Evolutionary conservation across 2,329 filamentous ascomycete genomes (phyloP), one percentile per base, ranked within the genome.

Genomic region (Colletotrichum theobromicola): DNA sequence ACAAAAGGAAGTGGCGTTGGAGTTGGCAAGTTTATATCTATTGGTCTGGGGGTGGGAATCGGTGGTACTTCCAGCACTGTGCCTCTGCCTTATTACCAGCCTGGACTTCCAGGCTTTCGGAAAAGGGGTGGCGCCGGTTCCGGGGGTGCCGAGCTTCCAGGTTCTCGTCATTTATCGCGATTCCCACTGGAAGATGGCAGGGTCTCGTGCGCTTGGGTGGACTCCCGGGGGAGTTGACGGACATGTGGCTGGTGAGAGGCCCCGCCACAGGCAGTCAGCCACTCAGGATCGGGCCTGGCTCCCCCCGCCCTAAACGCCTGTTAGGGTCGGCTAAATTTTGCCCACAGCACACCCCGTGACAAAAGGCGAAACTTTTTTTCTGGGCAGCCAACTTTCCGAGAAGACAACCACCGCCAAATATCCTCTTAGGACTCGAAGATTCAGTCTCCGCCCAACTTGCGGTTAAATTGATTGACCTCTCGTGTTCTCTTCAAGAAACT

Each of bases 401-500:
- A 76, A 76, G 75, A 73, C 68, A 72, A 72, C 77, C 76, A 68
- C 53, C 72, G 67, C 53, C 67, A 69, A 63, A 66, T 53, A 74
- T 76, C 67, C 81, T 83, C 81, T 82, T 83, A 91, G 94, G 93
- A 98, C 95, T 95, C 91, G 95, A 97, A 95, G 95, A 93, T 91
- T 97, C 96, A 98, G 96, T 98, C 96, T 98, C 96, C 96, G 96
- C 94, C 91, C 93, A 94, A 93, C 87, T 87, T 87, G 94, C 95
- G 96, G 96, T 98, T 98, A 98, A 98, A 98, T 94, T 93, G 96
- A 98, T 98, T 98, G 96, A 95, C 89, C 90, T 94, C 94, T 96
- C 94, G 90, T 93, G 94, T 96, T 95, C 92, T 86, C 81, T 76
- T 74, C 77, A 50, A 77, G 74, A 78, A 80, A 67, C 53, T 75